Percentiles rank a stretch among this genome's conserved stretches.
Conservation (phyloP, 2,329 filamentous ascomycete species). For the Tolypocladium capitatum region DNA sequence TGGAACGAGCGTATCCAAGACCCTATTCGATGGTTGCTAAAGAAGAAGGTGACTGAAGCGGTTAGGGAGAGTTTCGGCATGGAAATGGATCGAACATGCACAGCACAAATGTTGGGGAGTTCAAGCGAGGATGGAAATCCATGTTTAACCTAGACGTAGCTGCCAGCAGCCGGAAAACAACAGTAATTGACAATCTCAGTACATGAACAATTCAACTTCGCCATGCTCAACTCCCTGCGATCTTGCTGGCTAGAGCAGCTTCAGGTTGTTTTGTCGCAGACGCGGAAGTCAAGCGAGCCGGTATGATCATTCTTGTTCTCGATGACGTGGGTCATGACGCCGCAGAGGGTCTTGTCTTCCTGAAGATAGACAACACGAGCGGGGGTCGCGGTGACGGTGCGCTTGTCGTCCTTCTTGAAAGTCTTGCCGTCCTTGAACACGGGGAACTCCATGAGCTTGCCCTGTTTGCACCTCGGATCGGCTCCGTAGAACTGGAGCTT, state of each 20-base stretch:
- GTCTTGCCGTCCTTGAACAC: neutral
- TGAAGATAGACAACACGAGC: conserved; percentile 5
- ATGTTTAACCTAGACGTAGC: too few relatives aligned
- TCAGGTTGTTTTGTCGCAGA: neutral
- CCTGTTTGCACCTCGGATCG: neutral
- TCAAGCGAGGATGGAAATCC: too few relatives aligned
- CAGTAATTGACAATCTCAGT: too few relatives aligned
- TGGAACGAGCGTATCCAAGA: too few relatives aligned
- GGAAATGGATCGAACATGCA: too few relatives aligned
- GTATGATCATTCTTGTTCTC: neutral
- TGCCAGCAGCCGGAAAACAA: too few relatives aligned
- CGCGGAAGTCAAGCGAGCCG: neutral
- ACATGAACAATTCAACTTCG: too few relatives aligned
- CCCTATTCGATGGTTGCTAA: too few relatives aligned
- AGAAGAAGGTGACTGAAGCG: too few relatives aligned
- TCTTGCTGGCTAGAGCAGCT: too few relatives aligned
- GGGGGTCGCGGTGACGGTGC: neutral
- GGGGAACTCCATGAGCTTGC: conserved; percentile 1
- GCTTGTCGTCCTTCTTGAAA: neutral
- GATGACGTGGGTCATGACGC: conserved; percentile 2
- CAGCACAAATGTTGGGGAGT: too few relatives aligned
- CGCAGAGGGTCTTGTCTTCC: conserved; percentile 2
- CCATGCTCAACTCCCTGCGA: neutral
- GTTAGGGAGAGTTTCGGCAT: too few relatives aligned
- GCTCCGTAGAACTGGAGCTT: neutral